Percentiles rank a stretch among this genome's conserved stretches.
Evolutionary conservation across 208 protist species (phyloP).

Genomic region (Angomonas desouzai): DNA sequence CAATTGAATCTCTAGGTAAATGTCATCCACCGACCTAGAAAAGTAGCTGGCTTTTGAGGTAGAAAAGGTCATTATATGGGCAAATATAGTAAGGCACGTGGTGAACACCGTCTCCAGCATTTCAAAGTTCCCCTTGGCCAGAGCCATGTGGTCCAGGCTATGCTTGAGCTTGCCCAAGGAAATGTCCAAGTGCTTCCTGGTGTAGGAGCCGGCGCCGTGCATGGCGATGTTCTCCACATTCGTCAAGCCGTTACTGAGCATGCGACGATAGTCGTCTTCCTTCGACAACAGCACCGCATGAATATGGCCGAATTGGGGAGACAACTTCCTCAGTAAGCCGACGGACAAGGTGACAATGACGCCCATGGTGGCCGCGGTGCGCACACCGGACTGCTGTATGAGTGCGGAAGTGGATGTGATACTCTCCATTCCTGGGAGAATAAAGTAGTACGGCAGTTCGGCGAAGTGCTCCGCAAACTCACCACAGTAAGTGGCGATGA

Average conservation of each 20-base stretch:
- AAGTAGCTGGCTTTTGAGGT: slow-evolving; percentile 27
- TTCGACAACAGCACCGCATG: slow-evolving; percentile 61
- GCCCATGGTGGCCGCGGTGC: slow-evolving; percentile 40
- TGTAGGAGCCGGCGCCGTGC: slow-evolving; percentile 62
- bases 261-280: slow-evolving; percentile 78
- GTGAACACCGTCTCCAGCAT: slow-evolving; percentile 69
- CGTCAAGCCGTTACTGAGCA: slow-evolving; percentile 60
- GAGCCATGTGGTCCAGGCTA: slow-evolving; percentile 71
- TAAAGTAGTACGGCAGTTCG: slow-evolving; percentile 87
- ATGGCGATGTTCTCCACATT: slow-evolving; percentile 85
- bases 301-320: slow-evolving; percentile 74
- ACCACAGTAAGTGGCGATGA: slow-evolving; percentile 80
- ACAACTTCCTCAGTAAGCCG: slow-evolving; percentile 44
- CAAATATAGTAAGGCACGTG: slow-evolving; percentile 48
- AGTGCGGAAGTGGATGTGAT: slow-evolving; percentile 54
- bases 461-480: slow-evolving; percentile 90
- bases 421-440: slow-evolving; percentile 66
- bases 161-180: slow-evolving; percentile 58
- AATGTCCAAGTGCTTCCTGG: slow-evolving; percentile 44
- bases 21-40: slow-evolving; percentile 44
- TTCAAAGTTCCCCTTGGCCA: slow-evolving; percentile 72
- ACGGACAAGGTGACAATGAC: slow-evolving; percentile 46
- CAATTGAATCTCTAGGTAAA: slow-evolving; percentile 76
- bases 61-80: slow-evolving; percentile 56
- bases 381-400: slow-evolving; percentile 46